A percentile compares a stretch with the other conserved stretches of the same genome.
Evolutionary conservation across 106 monocot genomes (phyloP).

Genomic region (Dioscorea zingiberensis): DNA sequence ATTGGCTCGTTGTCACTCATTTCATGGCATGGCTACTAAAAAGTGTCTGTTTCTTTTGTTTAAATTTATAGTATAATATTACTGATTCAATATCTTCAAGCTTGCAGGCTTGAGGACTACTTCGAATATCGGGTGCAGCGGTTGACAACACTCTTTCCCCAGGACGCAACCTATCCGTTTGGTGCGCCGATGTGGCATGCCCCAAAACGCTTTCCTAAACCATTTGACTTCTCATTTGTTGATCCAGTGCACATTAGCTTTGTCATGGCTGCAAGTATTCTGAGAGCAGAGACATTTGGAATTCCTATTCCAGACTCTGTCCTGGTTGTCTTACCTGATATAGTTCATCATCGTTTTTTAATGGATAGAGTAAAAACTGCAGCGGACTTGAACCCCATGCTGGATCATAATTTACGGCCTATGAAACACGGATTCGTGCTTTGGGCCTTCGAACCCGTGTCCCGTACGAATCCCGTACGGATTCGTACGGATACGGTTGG

Average conservation of each 20-base stretch:
- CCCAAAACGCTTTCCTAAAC: conserved; percentile 78
- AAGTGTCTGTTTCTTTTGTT: too few species aligned
- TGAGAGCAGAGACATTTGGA: conserved; percentile 78
- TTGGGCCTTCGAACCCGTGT: too few species aligned
- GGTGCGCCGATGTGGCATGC: conserved; percentile 90
- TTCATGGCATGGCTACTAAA: too few species aligned
- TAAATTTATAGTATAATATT: neutral
- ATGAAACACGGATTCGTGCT: too few species aligned
- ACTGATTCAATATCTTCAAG: neutral
- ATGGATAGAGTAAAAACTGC: too few species aligned
- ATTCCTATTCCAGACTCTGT: conserved; percentile 80
- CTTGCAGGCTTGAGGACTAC: conserved; percentile 85
- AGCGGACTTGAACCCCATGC: too few species aligned
- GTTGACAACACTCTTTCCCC: conserved; percentile 81
- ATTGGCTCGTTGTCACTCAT: neutral
- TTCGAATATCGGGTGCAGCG: conserved; percentile 86
- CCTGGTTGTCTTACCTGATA: conserved; percentile 22
- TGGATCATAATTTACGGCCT: too few species aligned
- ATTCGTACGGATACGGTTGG: too few species aligned
- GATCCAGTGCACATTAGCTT: conserved; percentile 66
- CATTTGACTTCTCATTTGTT: conserved; percentile 57
- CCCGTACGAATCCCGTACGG: too few species aligned
- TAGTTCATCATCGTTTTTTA: too few species aligned
- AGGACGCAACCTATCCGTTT: conserved; percentile 63
- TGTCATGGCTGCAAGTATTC: conserved; percentile 64